Percentiles rank a stretch among this genome's conserved stretches.
Conservation (phyloP, 2,329 filamentous ascomycete species). For the Byssoonygena ceratinophila region DNA sequence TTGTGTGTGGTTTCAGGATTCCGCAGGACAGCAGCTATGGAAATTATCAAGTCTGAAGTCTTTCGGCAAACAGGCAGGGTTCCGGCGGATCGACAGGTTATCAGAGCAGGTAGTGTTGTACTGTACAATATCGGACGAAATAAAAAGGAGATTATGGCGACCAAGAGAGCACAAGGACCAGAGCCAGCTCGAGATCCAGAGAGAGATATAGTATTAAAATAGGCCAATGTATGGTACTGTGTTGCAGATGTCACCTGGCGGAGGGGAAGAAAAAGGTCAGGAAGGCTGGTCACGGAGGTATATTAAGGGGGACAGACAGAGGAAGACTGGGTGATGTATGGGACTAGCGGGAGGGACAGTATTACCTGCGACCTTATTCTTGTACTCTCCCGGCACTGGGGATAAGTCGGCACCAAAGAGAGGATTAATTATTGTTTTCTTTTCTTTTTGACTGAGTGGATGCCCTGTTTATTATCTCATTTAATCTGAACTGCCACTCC, state of each 20-base stretch:
- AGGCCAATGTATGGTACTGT: background rate
- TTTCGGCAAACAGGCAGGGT: background rate
- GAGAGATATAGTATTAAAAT: conserved; percentile 4
- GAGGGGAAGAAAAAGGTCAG: conserved; percentile 1
- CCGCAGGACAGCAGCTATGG: no score
- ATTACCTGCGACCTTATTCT: no score
- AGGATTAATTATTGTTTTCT: no score
- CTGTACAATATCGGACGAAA: background rate
- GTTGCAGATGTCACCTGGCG: conserved; percentile 4
- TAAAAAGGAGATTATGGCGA: background rate
- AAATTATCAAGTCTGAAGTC: background rate
- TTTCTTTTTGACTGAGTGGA: background rate
- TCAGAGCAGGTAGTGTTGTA: background rate
- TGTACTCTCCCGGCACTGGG: no score
- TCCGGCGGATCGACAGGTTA: background rate
- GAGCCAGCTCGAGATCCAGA: conserved; percentile 24
- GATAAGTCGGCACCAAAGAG: no score
- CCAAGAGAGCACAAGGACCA: conserved; percentile 16
- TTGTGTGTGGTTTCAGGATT: no score
- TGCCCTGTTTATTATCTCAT: background rate
- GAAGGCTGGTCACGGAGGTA: conserved; percentile 10
- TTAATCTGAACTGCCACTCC: background rate
- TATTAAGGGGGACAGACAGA: conserved; percentile 4
- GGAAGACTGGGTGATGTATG: background rate
- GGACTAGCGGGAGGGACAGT: no score